Conservation (phyloP, 129 eudicot genomes). For the Flaveria robusta region DNA sequence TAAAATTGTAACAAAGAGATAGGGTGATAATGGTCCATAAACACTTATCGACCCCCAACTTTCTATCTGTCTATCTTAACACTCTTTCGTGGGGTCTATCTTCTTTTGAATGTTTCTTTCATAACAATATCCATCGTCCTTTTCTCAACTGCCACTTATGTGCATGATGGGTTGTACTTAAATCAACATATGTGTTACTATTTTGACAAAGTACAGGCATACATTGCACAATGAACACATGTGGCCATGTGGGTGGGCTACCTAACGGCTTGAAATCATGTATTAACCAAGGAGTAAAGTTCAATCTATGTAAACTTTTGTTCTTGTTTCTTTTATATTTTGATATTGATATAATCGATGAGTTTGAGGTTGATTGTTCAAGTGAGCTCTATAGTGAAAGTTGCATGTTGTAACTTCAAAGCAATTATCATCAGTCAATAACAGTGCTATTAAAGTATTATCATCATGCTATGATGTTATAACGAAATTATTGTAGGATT, state of each 20-base stretch:
- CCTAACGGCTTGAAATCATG: slow-evolving; percentile 25
- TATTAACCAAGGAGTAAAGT: neutral
- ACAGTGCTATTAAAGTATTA: neutral
- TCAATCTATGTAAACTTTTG: neutral
- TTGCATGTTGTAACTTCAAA: neutral
- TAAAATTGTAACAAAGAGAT: neutral
- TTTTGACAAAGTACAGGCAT: slow-evolving; percentile 23
- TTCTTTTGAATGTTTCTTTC: slow-evolving; percentile 22
- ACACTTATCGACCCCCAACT: neutral
- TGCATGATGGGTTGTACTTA: slow-evolving; percentile 22
- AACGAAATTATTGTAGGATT: neutral
- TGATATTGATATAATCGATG: neutral
- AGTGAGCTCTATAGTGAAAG: neutral
- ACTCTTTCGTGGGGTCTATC: slow-evolving; percentile 2
- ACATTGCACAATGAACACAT: slow-evolving; percentile 20
- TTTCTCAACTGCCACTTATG: slow-evolving; percentile 26
- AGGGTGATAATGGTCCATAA: slow-evolving; percentile 31
- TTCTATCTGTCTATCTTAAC: slow-evolving; percentile 8
- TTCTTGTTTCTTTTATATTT: neutral
- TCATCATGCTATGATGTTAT: neutral
- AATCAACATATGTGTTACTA: slow-evolving; percentile 12
- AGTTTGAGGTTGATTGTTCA: neutral
- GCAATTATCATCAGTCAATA: neutral
- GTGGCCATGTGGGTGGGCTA: slow-evolving; percentile 38
- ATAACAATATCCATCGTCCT: slow-evolving; percentile 7